These are phyloP conservation scores for Solanum acaule DNA, from an alignment of 257 asterid genomes.

Conservation along the genomic window DNA sequence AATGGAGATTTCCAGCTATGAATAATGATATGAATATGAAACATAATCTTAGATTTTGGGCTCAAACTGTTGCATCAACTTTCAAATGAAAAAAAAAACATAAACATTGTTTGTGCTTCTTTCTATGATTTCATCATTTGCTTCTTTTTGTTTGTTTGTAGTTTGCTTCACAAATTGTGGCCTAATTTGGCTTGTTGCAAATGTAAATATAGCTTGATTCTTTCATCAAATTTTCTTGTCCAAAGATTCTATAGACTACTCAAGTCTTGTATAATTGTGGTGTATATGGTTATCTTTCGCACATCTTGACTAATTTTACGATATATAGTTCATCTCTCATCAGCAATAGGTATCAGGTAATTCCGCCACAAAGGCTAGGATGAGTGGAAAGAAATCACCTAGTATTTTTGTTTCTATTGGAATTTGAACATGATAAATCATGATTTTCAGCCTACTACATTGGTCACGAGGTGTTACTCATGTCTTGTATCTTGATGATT, in stretches of 20 bases:
- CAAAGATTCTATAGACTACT: neutral
- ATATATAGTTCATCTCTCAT: neutral
- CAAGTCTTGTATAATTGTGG: neutral
- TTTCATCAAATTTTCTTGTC: neutral
- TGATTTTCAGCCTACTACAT: neutral
- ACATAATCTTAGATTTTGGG: conserved; percentile 68
- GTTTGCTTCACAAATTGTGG: neutral
- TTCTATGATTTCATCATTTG: neutral
- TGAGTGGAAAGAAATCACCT: neutral
- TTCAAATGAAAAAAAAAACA: conserved; percentile 22
- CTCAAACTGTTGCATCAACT: conserved; percentile 69
- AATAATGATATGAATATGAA: conserved; percentile 44
- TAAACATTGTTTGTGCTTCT: neutral
- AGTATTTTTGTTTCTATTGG: neutral
- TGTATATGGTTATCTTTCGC: neutral
- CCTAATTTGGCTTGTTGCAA: neutral
- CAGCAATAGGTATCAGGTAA: neutral
- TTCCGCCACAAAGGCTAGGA: neutral
- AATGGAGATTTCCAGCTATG: conserved; percentile 38
- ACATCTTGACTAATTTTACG: neutral
- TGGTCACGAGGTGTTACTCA: neutral
- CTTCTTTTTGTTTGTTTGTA: neutral
- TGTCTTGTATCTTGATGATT: neutral
- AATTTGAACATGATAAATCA: neutral
- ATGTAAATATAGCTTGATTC: neutral